Percentiles rank a stretch among this genome's conserved stretches.
phyloP scores from a whole-genome alignment of 148 eudicot species.

The Heliosperma pusillum region DNA sequence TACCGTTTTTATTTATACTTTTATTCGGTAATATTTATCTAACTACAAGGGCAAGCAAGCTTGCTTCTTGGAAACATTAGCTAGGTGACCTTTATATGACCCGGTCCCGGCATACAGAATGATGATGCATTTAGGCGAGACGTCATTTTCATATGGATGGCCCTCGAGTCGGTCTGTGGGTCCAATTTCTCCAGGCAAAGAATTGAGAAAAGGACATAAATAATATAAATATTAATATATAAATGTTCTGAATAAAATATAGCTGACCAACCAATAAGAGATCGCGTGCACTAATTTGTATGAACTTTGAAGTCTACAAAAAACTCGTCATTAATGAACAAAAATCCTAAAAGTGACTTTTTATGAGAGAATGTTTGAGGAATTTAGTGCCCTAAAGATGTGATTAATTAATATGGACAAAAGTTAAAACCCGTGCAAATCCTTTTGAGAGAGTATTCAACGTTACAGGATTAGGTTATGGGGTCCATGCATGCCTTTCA shows the following conservation, averaged over 20 bases:
- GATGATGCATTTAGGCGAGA: conserved; percentile 36
- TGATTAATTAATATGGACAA: conserved; percentile 7
- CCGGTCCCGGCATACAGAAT: background rate
- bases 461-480: conserved; percentile 8
- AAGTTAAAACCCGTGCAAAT: conserved; percentile 21
- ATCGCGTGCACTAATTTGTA: conserved; percentile 33
- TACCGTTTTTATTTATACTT: no score
- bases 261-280: conserved; percentile 44
- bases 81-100: background rate
- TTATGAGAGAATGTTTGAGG: background rate
- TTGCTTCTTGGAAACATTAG: background rate
- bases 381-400: background rate
- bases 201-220: background rate
- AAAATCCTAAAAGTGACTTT: conserved; percentile 25
- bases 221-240: no score
- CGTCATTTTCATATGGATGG: conserved; percentile 36
- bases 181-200: background rate
- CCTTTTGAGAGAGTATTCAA: background rate
- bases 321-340: conserved; percentile 24
- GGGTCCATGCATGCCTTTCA: background rate
- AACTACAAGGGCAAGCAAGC: conserved; percentile 12
- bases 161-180: conserved; percentile 45
- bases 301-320: conserved; percentile 21
- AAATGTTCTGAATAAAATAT: background rate
- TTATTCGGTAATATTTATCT: no score